Evolutionary conservation across 768 basidiomycete genomes (phyloP), one percentile per base, ranked within the genome.

Genomic region (Cubamyces lactineus): DNA sequence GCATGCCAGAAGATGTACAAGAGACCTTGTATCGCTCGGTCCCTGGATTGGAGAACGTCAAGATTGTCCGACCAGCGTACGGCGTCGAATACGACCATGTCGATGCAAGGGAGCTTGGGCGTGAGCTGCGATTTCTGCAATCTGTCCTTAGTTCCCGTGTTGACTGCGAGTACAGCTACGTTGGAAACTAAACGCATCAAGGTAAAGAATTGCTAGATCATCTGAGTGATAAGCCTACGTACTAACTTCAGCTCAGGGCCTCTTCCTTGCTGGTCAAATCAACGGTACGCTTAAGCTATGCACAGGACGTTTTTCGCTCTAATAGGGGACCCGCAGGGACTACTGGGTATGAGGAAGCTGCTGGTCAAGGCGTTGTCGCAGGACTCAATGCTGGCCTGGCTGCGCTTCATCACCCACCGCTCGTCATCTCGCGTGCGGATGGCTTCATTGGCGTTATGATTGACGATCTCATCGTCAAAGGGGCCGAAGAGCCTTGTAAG

Each of bases 311-410:
- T 24, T 13, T 1, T 3, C 13, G 7, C 4, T 4, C 28, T 49
- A 21, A 59, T 58, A 15, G 61, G n/a, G 76, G 75, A 9, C 63
- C n/a, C 45, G 49, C 53, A 86, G 89, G 90, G 12, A 96, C 94
- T 0, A 96, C 94, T 1, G 94, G 94, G 5, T 96, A 96, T 71
- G 94, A 96, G 71, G 94, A 96, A 76, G 94, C 94, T 1, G 94
- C 92, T 2, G 92, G 91, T 3, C 94, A 96, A 71, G 94, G 94
- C 9, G 77, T 85, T n/a, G 75, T 96, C 0, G 94, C 94, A 1
- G 94, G 94, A 2, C 86, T 92, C 53, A 96, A 96, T 58, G 94
- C 94, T 0, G 94, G 92, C 0, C 79, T 94, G 2, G 76, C 85
- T 0, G 86, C 91, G 8, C 77, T 79, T 3, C 70, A 76, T 15